phyloP scores from a whole-genome alignment of 306 rosid genomes.

The Albizia julibrissin region DNA sequence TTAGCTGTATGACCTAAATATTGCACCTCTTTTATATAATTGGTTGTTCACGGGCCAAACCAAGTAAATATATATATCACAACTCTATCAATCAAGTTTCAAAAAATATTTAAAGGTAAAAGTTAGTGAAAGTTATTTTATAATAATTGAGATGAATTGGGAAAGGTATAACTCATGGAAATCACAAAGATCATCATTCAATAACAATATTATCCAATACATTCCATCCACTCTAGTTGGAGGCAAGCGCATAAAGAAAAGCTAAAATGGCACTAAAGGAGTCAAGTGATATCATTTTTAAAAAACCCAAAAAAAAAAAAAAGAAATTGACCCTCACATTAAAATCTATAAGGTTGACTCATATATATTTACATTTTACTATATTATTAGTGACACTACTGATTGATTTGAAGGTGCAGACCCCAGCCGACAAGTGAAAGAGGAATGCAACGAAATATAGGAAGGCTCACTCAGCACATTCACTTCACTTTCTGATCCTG shows the following conservation, averaged over 20 bases:
- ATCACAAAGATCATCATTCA: too few relatives aligned
- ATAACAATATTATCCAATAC: background rate
- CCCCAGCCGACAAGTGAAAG: background rate
- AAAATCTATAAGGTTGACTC: background rate
- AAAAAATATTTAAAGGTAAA: too few relatives aligned
- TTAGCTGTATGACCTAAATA: background rate
- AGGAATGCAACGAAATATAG: constrained; percentile 1
- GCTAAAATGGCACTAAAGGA: background rate
- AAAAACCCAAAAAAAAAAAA: too few relatives aligned
- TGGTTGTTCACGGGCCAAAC: background rate
- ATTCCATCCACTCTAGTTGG: background rate
- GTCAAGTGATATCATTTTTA: too few relatives aligned
- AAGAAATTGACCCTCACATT: background rate
- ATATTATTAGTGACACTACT: background rate
- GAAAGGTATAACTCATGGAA: too few relatives aligned
- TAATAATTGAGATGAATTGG: too few relatives aligned
- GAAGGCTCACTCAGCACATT: background rate
- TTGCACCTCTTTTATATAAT: background rate
- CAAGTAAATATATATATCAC: background rate
- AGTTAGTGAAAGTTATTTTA: too few relatives aligned
- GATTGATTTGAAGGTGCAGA: background rate
- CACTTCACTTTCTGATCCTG: constrained; percentile 12
- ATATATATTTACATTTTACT: background rate
- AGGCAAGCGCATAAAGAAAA: background rate
- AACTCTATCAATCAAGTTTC: background rate